Percentiles rank a stretch among this genome's conserved stretches.
Conservation (phyloP, 352 stramenopile genomes). For the Blastocystis sp. region DNA sequence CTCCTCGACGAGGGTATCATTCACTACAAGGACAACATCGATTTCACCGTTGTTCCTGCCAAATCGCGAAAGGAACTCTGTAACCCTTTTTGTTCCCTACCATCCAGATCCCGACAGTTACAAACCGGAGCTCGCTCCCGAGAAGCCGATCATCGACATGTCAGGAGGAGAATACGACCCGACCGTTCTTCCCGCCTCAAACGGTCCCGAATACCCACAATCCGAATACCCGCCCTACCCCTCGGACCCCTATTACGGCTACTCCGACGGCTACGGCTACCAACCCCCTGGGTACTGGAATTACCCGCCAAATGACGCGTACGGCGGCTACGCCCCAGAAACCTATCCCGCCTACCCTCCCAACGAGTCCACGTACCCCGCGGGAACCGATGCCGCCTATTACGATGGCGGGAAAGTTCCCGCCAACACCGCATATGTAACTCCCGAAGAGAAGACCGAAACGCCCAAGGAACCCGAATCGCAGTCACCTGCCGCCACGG, state of each 20-base stretch:
- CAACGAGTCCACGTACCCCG: no score
- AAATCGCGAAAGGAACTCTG: neutral
- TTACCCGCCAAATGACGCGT: neutral
- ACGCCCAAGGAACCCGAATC: neutral
- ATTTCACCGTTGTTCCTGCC: constrained; percentile 18
- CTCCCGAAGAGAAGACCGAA: neutral
- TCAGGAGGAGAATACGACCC: constrained; percentile 25
- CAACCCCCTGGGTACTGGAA: no score
- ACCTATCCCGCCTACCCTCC: no score
- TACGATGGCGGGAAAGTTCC: no score
- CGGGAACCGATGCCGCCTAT: no score
- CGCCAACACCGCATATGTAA: neutral
- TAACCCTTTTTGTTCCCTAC: neutral
- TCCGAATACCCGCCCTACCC: neutral
- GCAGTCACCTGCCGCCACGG: neutral
- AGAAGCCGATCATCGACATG: neutral
- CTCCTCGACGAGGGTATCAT: constrained; percentile 5
- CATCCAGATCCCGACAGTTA: constrained; percentile 12
- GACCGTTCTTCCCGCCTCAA: neutral
- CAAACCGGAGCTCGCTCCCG: neutral
- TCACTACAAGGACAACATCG: neutral
- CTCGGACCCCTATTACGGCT: neutral
- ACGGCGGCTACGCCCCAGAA: neutral
- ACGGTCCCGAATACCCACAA: neutral
- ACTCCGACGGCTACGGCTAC: no score